Base-by-base conservation (phyloP, 805 yeast species). In the Ogataea paradorogensis region DNA sequence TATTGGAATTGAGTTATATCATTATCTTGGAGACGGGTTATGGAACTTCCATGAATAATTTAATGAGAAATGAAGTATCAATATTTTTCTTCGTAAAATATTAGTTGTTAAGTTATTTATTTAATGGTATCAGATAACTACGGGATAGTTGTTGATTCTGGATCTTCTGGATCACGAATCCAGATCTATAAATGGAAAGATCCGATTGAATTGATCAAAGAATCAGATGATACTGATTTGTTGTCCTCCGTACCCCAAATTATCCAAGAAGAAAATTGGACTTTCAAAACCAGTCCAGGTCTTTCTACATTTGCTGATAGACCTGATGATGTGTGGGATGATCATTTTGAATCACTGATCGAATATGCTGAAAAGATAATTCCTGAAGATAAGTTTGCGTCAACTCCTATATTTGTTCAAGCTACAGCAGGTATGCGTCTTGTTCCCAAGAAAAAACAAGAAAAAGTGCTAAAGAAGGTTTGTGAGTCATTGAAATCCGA, bases 381-480 rank as follows among this genome's bases (percentile, higher is more conserved):
- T 7, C 98, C 98, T 0, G 53, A 57, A 22, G 72, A 71, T 0
- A 69, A 74, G 39, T 76, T 79, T 48, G 45, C 59, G 1, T 74
- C 76, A 4, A 91, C 98, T 0, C 98, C 99, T 0, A 73, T 93
- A 1, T 93, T 80, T 51, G 76, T 93, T n/a, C 77, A 86, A 50
- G 95, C 98, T 3, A 93, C 99, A 0, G 99, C 99, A 5, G 99
- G 99, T 2, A 88, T 93, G 95, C 73, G 99, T 46, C 65, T 93
- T 29, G 58, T 91, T 31, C 77, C 83, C 0, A 67, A 69, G 24
- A 59, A 64, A 13, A 74, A 76, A 33, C 81, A 80, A 46, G 55
- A 67, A 7, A 65, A 58, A 26, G 71, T 93, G 3, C 62, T 91
- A 30, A 49, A 63, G 9, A 72, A 75, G 37, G 76, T 88, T 0